These are phyloP conservation scores for Trametes cinnabarina DNA, from an alignment of 768 basidiomycete species.

Conservation along the genomic window DNA sequence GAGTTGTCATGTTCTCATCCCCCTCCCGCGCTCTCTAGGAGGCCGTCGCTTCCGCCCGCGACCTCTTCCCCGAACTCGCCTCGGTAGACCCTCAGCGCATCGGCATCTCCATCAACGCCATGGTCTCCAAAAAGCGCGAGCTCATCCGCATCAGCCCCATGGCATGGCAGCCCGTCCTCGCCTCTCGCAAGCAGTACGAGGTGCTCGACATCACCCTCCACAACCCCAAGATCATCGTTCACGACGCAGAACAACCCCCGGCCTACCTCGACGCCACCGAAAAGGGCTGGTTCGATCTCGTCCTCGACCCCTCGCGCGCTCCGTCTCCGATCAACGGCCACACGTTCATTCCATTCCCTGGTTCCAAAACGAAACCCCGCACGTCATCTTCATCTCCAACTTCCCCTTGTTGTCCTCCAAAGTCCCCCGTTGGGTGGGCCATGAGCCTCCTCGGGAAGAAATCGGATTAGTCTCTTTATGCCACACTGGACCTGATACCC, in stretches of 20 bases:
- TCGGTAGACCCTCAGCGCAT: slow-evolving; percentile 20
- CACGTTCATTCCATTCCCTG: neutral
- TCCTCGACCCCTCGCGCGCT: slow-evolving; percentile 9
- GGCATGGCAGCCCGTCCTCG: slow-evolving; percentile 26
- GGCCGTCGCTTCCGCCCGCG: slow-evolving; percentile 20
- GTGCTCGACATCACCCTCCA: slow-evolving; percentile 28
- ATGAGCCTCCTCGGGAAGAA: too few relatives aligned
- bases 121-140: slow-evolving; percentile 13
- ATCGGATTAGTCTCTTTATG: too few relatives aligned
- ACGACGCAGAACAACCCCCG: slow-evolving; percentile 11
- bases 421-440: too few relatives aligned
- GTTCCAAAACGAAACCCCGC: neutral
- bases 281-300: neutral
- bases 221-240: neutral
- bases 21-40: slow-evolving; percentile 13
- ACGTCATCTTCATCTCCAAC: neutral
- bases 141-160: slow-evolving; percentile 25
- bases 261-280: slow-evolving; percentile 9
- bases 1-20: neutral
- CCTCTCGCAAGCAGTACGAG: slow-evolving; percentile 26
- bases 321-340: neutral
- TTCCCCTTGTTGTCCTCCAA: too few relatives aligned
- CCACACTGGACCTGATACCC: too few relatives aligned
- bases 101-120: slow-evolving; percentile 25
- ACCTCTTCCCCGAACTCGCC: slow-evolving; percentile 24